Evolutionary conservation across 805 yeast species (phyloP).

Genomic region (Lachancea sp.): DNA sequence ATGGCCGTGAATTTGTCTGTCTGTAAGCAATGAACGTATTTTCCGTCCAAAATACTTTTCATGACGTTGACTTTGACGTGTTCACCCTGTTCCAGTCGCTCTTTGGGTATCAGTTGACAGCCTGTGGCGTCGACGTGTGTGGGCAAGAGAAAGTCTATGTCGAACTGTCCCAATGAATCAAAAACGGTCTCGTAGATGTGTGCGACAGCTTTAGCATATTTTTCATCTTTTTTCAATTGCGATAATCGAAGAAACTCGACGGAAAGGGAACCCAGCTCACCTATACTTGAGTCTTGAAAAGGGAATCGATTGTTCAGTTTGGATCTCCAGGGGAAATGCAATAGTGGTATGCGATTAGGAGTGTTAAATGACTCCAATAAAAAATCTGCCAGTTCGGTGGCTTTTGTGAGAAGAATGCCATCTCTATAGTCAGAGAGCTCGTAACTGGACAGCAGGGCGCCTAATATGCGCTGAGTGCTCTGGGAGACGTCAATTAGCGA

Average conservation of each 20-base stretch:
- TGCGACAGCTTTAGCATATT: slow-evolving; percentile 45
- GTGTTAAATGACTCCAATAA: slow-evolving; percentile 52
- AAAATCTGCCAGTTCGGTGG: slow-evolving; percentile 43
- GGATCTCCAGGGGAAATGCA: slow-evolving; percentile 40
- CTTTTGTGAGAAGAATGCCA: slow-evolving; percentile 31
- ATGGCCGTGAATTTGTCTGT: slow-evolving; percentile 20
- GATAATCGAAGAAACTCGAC: slow-evolving; percentile 49
- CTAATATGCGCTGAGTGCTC: slow-evolving; percentile 45
- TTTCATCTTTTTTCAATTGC: slow-evolving; percentile 43
- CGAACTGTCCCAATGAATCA: slow-evolving; percentile 31
- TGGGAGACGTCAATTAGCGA: slow-evolving; percentile 44
- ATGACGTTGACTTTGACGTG: slow-evolving; percentile 33
- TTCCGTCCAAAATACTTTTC: slow-evolving; percentile 31
- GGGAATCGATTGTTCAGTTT: slow-evolving; percentile 35
- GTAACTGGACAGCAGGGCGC: slow-evolving; percentile 48
- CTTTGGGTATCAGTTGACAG: slow-evolving; percentile 33
- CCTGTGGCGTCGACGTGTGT: slow-evolving; percentile 45
- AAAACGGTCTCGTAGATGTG: slow-evolving; percentile 38
- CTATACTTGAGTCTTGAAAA: slow-evolving; percentile 32
- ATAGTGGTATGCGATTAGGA: slow-evolving; percentile 48
- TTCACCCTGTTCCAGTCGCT: slow-evolving; percentile 29
- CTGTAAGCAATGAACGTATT: slow-evolving; percentile 33
- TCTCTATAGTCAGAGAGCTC: slow-evolving; percentile 40
- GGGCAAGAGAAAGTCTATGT: slow-evolving; percentile 41
- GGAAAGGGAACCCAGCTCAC: slow-evolving; percentile 45